These are phyloP conservation scores for Coriolopsis trogii DNA, from an alignment of 1,284 basidiomycete species.

Conservation along the genomic window DNA sequence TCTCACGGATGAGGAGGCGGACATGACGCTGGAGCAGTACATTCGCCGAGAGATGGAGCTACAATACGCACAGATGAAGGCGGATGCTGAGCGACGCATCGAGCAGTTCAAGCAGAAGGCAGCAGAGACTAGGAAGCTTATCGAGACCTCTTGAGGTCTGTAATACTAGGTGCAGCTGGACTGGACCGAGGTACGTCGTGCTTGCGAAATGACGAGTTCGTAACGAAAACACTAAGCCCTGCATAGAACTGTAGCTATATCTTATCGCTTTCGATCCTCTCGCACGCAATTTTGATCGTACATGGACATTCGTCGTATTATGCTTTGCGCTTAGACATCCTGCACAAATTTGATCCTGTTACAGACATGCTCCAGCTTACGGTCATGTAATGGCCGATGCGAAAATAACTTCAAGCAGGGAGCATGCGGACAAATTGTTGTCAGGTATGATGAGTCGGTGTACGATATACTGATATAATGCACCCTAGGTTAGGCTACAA, in stretches of 20 bases:
- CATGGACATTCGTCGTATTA: too few species aligned
- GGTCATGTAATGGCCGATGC: too few species aligned
- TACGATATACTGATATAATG: too few species aligned
- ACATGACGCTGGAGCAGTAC: conserved; percentile 79
- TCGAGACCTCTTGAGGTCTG: conserved; percentile 38
- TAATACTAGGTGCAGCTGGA: conserved; percentile 9
- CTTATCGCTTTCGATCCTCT: conserved; percentile 14
- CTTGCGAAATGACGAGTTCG: neutral
- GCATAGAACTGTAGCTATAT: conserved; percentile 23
- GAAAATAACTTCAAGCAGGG: too few species aligned
- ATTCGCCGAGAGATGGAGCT: conserved; percentile 69
- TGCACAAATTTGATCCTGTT: too few species aligned
- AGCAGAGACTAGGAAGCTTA: conserved; percentile 53
- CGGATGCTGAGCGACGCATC: conserved; percentile 65
- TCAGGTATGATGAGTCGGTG: too few species aligned
- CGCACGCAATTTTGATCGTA: too few species aligned
- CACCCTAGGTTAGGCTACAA: too few species aligned
- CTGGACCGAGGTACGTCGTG: conserved; percentile 14
- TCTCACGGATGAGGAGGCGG: conserved; percentile 64
- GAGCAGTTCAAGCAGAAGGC: conserved; percentile 59
- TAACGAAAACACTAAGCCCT: neutral
- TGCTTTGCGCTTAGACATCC: conserved; percentile 9
- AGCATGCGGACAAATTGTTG: too few species aligned
- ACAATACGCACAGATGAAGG: conserved; percentile 61
- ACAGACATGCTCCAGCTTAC: too few species aligned